Percentiles rank a stretch among this genome's conserved stretches.
Conservation (phyloP, 106 monocot genomes). For the Phalaenopsis aphrodite region DNA sequence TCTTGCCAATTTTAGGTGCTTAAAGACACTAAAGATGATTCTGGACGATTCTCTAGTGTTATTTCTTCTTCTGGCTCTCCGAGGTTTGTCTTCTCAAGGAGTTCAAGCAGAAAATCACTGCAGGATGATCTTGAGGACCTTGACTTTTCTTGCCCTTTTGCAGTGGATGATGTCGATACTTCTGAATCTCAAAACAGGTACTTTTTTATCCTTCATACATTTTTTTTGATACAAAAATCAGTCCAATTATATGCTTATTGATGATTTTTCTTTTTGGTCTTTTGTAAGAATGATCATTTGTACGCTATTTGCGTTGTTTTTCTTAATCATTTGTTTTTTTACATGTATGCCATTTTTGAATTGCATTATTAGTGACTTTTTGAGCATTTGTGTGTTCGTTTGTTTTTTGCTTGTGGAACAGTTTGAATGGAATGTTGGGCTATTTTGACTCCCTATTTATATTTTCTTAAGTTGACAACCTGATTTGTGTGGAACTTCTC, state of each 20-base stretch:
- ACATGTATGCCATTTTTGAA: not conserved
- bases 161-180: slow-evolving; percentile 84
- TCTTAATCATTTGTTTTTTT: not conserved
- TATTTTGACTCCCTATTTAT: not conserved
- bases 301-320: not conserved
- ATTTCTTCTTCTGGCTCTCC: slow-evolving; percentile 68
- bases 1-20: slow-evolving; percentile 22
- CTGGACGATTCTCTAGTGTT: slow-evolving; percentile 71
- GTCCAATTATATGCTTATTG: not conserved
- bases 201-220: not conserved
- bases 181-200: slow-evolving; percentile 76
- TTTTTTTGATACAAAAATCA: not conserved
- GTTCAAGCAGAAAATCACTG: slow-evolving; percentile 71
- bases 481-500: not conserved
- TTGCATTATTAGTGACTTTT: not conserved
- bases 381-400: not conserved
- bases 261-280: not conserved
- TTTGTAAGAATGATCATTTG: not conserved
- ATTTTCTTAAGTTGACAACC: not conserved
- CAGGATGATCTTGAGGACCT: slow-evolving; percentile 81
- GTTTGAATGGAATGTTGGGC: not conserved
- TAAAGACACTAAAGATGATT: slow-evolving; percentile 81
- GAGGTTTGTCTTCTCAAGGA: slow-evolving; percentile 58
- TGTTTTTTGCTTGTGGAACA: not conserved
- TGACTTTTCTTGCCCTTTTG: slow-evolving; percentile 76